phyloP scores from a whole-genome alignment of 2,329 filamentous ascomycete species.

The Fusarium camptoceras region DNA sequence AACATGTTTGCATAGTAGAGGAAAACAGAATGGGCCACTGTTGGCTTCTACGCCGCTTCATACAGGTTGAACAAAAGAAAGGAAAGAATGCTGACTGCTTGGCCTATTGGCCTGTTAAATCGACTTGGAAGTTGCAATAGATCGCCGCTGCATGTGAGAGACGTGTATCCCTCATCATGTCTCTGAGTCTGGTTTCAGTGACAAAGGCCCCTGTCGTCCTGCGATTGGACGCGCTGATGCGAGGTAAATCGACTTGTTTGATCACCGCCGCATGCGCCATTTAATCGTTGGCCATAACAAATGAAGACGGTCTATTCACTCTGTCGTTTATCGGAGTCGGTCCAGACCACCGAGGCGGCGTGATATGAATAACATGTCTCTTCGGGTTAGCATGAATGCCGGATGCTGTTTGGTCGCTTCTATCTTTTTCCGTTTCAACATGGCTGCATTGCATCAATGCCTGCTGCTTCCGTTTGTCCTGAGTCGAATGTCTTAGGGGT shows the following conservation, averaged over 20 bases:
- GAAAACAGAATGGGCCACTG: background rate
- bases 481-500: slow-evolving; percentile 20
- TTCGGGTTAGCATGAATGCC: background rate
- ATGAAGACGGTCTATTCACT: slow-evolving; percentile 9
- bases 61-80: slow-evolving; percentile 6
- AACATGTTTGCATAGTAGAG: background rate
- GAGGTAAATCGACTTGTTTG: slow-evolving; percentile 26
- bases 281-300: slow-evolving; percentile 20
- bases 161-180: slow-evolving; percentile 1
- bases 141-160: slow-evolving; percentile 35
- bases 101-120: background rate
- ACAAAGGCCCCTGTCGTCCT: slow-evolving; percentile 4
- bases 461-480: slow-evolving; percentile 32
- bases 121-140: background rate
- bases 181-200: slow-evolving; percentile 29
- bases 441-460: background rate
- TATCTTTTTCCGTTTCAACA: background rate
- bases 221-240: slow-evolving; percentile 27
- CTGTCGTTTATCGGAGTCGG: slow-evolving; percentile 2
- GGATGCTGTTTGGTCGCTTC: background rate
- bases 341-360: slow-evolving; percentile 1
- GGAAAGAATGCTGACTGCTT: slow-evolving; percentile 14
- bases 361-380: background rate
- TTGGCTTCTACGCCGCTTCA: background rate
- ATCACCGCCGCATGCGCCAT: slow-evolving; percentile 35